Conservation (phyloP, 2,329 filamentous ascomycete genomes). For the Aotearoamyces nothofagi region DNA sequence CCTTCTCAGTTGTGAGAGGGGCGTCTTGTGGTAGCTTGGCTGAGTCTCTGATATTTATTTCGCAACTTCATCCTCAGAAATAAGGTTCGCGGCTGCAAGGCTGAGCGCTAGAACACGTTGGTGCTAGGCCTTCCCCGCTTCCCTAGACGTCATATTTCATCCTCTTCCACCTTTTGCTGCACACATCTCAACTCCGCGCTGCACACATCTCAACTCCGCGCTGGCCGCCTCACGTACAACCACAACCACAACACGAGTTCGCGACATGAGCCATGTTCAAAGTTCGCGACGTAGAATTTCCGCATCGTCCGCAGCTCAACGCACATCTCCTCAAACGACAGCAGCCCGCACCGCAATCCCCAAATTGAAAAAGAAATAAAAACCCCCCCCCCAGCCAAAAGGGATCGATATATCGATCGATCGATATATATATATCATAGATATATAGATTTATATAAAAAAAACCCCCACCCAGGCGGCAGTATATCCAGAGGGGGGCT, state of each 20-base stretch:
- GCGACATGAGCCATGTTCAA: neutral
- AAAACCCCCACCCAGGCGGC: no score
- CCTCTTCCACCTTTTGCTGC: neutral
- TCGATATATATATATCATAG: no score
- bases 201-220: neutral
- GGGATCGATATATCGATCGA: no score
- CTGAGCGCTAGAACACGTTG: neutral
- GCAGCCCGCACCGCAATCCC: neutral
- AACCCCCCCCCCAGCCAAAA: no score
- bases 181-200: neutral
- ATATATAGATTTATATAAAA: no score
- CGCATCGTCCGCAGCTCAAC: no score
- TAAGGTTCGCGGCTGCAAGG: conserved; percentile 1
- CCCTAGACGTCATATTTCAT: neutral
- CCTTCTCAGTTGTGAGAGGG: neutral
- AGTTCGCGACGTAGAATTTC: neutral
- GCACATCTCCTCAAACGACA: no score
- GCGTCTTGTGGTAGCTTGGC: neutral
- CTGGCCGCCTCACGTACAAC: neutral
- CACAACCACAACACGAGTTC: neutral
- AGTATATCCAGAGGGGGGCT: no score
- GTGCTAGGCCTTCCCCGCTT: no score
- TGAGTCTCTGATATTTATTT: conserved; percentile 3
- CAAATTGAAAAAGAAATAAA: neutral
- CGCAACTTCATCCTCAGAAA: no score